Evolutionary conservation across 129 eudicot species (phyloP), one percentile per base, ranked within the genome.

Genomic region (Apium graveolens): DNA sequence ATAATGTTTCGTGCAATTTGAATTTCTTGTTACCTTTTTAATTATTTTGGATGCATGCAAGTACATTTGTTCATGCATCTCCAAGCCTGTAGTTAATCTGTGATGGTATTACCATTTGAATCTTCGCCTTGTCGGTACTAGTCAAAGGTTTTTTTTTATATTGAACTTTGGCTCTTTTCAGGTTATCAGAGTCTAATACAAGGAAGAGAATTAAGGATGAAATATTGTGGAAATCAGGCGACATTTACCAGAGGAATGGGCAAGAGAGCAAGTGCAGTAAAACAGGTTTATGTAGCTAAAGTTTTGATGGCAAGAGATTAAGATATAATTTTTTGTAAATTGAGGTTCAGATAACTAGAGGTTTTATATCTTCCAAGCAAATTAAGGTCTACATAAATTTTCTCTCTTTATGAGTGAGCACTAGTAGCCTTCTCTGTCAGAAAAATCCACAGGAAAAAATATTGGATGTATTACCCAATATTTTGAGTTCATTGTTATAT

Each of bases 181-280:
- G 90, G 86, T 81, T 83, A 65, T 70, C 29, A 34, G 78, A 81
- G 48, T 65, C 90, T 34, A 60, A 65, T 27, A 43, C 87, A 74
- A 81, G 75, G 45, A 81, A 84, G 76, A 70, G 79, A 31, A 41
- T 75, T 7, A 82, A 84, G 38, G 89, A 86, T 78, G 32, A 57
- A n/a, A 53, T 8, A 53, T 31, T 57, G 66, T 57, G 66, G 66
- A 57, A 57, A 57, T 57, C 66, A 24, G 66, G 16, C 4, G 32
- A 57, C 5, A 13, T 11, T 9, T n/a, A n/a, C 66, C 66, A 10
- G 31, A n/a, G 32, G 31, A 57, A 57, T 26, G 32, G 16, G 6
- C 66, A 57, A 57, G 66, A 9, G 0, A n/a, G 66, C 2, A 57
- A 57, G 32, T n/a, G 32, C 32, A 69, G 32, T 43, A 45, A 11